Conservation (phyloP, 2,329 filamentous ascomycete genomes). For the Pseudogymnoascus sp. region DNA sequence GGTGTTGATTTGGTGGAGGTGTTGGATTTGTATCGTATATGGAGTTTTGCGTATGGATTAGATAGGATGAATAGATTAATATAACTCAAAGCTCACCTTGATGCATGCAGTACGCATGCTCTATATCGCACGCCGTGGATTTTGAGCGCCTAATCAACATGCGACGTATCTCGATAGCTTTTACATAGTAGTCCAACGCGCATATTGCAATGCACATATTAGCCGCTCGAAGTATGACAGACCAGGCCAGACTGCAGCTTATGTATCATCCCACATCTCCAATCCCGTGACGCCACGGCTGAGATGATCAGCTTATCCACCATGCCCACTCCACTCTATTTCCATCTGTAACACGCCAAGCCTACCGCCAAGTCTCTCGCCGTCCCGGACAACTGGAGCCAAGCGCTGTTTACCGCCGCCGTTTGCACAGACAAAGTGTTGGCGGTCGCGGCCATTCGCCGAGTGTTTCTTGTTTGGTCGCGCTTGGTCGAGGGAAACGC, state of each 20-base stretch:
- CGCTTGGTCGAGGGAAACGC: background rate
- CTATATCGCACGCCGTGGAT: background rate
- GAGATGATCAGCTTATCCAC: background rate
- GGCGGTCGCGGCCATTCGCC: background rate
- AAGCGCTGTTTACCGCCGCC: background rate
- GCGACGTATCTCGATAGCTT: background rate
- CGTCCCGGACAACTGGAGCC: background rate
- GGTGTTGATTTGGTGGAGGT: background rate
- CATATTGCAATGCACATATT: background rate
- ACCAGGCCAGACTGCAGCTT: background rate
- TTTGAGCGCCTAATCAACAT: background rate
- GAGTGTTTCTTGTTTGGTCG: background rate
- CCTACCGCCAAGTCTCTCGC: background rate
- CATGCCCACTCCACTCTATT: background rate
- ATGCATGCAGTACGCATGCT: background rate
- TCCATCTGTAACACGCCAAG: slow-evolving; percentile 2
- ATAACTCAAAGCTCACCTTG: background rate
- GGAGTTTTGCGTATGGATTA: background rate
- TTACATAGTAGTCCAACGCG: background rate
- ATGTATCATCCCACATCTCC: background rate
- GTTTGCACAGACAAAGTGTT: background rate
- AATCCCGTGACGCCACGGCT: background rate
- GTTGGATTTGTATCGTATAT: background rate
- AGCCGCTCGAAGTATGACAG: background rate
- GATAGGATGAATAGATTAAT: background rate